Evolutionary conservation across 495 filamentous ascomycete genomes (phyloP), one percentile per base, ranked within the genome.

Genomic region (Aspergillus funiculosus): DNA sequence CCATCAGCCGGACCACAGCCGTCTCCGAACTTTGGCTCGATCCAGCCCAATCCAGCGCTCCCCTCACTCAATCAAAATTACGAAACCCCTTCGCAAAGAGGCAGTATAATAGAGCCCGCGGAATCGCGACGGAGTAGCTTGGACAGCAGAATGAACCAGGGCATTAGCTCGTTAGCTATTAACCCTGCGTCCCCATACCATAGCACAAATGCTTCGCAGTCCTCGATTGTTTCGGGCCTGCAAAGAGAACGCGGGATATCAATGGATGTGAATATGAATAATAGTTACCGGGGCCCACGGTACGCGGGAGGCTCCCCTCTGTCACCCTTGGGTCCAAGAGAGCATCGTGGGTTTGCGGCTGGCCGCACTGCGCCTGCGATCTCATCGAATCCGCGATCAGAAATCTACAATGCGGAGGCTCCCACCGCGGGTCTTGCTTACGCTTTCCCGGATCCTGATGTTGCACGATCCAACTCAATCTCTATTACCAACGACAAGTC

Each of bases 351-450:
- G 60, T 63, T 74, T 61, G 56, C 68, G 53, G 60, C 81, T 67
- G 64, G 70, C 52, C 59, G 81, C 46, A 85, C 83, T 3, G 86
- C 86, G 2, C 85, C 86, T 8, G 75, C 82, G 5, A 90, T 89
- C 48, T 86, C 79, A 1, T 84, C 83, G 8, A 86, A 87, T 42
- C 81, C 85, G 10, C 80, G 77, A n/a, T 80, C 81, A 31, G 82
- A 80, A 35, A 85, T 89, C 54, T 86, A 86, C 47, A 82, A 86
- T 46, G 86, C 85, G 3, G 83, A 86, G 41, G 82, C 87, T 39
- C 86, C 86, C 6, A 89, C 83, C 11, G 86, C 85, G 50, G 86
- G 86, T 63, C 81, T 87, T 58, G 82, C 86, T 0, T 90, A 86
- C 69, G 86, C 86, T 26, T 89, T 90, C 56, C 86, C 86, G 0